Percentiles rank a stretch among this genome's conserved stretches.
Evolutionary conservation across 805 yeast species (phyloP).

Genomic region (Wickerhamiella cacticola): DNA sequence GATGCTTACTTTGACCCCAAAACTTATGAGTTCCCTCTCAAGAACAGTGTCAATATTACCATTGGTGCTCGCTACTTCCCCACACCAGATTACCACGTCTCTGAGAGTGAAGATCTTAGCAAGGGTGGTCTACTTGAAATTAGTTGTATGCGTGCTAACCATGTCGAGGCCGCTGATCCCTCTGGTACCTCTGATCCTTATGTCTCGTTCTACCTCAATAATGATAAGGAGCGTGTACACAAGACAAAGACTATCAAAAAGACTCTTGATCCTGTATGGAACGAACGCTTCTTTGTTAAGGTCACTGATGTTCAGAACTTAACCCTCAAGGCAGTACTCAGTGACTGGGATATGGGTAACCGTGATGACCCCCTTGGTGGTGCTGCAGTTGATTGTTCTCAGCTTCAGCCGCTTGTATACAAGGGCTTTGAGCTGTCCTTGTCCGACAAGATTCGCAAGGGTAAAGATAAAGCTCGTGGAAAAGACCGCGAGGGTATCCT

Average conservation of each 20-base stretch:
- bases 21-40: slow-evolving; percentile 14
- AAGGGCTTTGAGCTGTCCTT: slow-evolving; percentile 43
- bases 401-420: slow-evolving; percentile 47
- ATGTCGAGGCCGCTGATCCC: slow-evolving; percentile 73
- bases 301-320: slow-evolving; percentile 16
- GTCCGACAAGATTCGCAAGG: slow-evolving; percentile 29
- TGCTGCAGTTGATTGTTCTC: slow-evolving; percentile 44
- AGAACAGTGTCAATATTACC: slow-evolving; percentile 15
- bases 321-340: slow-evolving; percentile 36
- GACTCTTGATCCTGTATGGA: slow-evolving; percentile 84
- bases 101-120: slow-evolving; percentile 60
- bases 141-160: slow-evolving; percentile 49
- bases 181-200: slow-evolving; percentile 94
- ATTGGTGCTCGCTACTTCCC: slow-evolving; percentile 60
- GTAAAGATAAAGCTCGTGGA: slow-evolving; percentile 34
- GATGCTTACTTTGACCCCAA: slow-evolving; percentile 20
- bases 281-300: slow-evolving; percentile 42
- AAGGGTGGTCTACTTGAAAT: slow-evolving; percentile 62
- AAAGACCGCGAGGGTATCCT: slow-evolving; percentile 50
- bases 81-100: slow-evolving; percentile 42
- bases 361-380: slow-evolving; percentile 72
- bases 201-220: slow-evolving; percentile 55
- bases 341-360: slow-evolving; percentile 92
- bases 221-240: slow-evolving; percentile 40
- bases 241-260: slow-evolving; percentile 75